These are phyloP conservation scores for Monilinia vaccinii-corymbosi DNA, from an alignment of 2,329 filamentous ascomycete species.

Conservation along the genomic window DNA sequence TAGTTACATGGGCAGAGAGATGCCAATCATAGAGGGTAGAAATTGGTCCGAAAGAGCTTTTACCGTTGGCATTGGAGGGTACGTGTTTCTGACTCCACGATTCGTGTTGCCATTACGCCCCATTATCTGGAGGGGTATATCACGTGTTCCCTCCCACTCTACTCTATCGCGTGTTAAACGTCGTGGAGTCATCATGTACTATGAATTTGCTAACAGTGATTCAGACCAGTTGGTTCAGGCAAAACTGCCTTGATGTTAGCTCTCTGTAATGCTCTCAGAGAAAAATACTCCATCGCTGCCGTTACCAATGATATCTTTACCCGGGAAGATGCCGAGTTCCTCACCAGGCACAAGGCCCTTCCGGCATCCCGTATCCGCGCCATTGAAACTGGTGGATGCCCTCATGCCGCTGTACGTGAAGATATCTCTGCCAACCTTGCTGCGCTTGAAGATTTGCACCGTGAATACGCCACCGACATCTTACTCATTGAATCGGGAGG, in stretches of 20 bases:
- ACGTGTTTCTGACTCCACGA: constrained; percentile 22
- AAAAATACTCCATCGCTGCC: constrained; percentile 77
- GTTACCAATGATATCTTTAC: constrained; percentile 99
- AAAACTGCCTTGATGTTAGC: constrained; percentile 97
- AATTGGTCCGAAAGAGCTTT: constrained; percentile 86
- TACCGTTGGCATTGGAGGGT: constrained; percentile 97
- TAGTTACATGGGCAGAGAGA: constrained; percentile 80
- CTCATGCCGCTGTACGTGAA: constrained; percentile 93
- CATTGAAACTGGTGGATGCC: constrained; percentile 96
- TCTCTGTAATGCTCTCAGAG: constrained; percentile 76
- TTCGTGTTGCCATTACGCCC: background rate
- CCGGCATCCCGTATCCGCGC: constrained; percentile 78
- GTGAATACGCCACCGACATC: constrained; percentile 69
- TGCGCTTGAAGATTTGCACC: constrained; percentile 81
- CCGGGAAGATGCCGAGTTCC: constrained; percentile 94
- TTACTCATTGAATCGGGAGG: constrained; percentile 92
- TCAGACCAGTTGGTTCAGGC: constrained; percentile 85
- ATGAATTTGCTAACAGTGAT: constrained; percentile 6
- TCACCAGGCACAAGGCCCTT: constrained; percentile 77
- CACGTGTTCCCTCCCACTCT: constrained; percentile 8
- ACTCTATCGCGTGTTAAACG: background rate
- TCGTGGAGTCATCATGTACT: background rate
- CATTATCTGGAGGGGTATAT: constrained; percentile 12
- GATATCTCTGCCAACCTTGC: constrained; percentile 92
- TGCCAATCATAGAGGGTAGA: constrained; percentile 84